Evolutionary conservation across 192 early-diverging fungal genomes (phyloP).

Genomic region (Entomortierella beljakovae): DNA sequence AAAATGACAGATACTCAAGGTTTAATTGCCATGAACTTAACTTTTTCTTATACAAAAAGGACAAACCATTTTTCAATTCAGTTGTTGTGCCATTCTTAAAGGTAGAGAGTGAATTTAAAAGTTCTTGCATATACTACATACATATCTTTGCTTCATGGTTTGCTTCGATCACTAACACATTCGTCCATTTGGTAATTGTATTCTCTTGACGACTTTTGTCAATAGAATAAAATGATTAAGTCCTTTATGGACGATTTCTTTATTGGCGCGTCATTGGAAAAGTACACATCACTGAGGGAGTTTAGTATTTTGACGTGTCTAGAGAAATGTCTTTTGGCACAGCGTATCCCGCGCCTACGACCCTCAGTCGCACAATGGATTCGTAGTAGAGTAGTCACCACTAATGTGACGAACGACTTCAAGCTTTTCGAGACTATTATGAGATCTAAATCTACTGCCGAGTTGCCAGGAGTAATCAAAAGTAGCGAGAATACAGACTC

Average conservation of each 20-base stretch:
- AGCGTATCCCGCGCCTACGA: constrained; percentile 24
- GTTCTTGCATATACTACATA: not conserved
- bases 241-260: constrained; percentile 61
- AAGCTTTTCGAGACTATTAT: constrained; percentile 42
- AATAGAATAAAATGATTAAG: constrained; percentile 60
- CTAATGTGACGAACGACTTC: constrained; percentile 21
- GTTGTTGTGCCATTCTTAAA: constrained; percentile 53
- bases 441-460: constrained; percentile 14
- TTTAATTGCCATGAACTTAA: constrained; percentile 61
- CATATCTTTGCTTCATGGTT: not conserved
- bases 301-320: constrained; percentile 45
- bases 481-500: too few relatives aligned
- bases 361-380: constrained; percentile 46
- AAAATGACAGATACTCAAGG: constrained; percentile 50
- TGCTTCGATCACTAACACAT: not conserved
- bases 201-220: constrained; percentile 1
- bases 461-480: too few relatives aligned
- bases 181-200: not conserved
- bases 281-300: constrained; percentile 35
- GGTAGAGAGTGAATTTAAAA: constrained; percentile 52
- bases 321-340: constrained; percentile 60
- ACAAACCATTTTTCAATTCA: constrained; percentile 52
- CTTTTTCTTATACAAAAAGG: constrained; percentile 62
- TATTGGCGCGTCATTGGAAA: constrained; percentile 43
- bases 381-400: constrained; percentile 14